phyloP scores from a whole-genome alignment of 192 early-diverging fungal genomes.

The Coemansia reversa region DNA sequence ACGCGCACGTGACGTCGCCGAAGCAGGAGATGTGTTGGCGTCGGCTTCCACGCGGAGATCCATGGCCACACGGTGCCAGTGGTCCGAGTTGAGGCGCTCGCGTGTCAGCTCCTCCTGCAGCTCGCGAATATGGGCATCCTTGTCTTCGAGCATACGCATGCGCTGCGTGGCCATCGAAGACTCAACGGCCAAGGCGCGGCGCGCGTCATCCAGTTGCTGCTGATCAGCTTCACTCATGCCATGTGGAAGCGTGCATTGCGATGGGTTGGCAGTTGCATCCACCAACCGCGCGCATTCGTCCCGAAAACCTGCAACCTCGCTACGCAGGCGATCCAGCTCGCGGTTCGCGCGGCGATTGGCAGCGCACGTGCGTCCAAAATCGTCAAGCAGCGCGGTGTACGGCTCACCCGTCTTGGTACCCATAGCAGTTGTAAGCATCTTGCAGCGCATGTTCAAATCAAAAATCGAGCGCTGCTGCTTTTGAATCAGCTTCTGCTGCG shows the following conservation, averaged over 20 bases:
- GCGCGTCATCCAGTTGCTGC: constrained; percentile 6
- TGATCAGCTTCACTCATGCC: constrained; percentile 22
- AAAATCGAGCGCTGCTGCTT: constrained; percentile 53
- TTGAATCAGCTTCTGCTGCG: constrained; percentile 52
- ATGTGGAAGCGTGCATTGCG: constrained; percentile 18
- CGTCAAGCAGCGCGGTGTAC: constrained; percentile 22
- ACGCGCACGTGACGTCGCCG: constrained; percentile 23
- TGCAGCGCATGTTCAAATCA: constrained; percentile 42
- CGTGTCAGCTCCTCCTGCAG: constrained; percentile 31
- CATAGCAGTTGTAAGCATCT: constrained; percentile 36
- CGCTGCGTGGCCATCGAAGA: constrained; percentile 12
- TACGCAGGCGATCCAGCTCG: constrained; percentile 25
- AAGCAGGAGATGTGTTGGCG: constrained; percentile 3
- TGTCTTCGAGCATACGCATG: constrained; percentile 19
- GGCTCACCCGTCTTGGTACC: constrained; percentile 22
- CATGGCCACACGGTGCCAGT: constrained; percentile 17
- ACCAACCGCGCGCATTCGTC: constrained; percentile 14
- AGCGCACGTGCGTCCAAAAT: constrained; percentile 41
- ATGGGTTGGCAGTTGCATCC: constrained; percentile 16
- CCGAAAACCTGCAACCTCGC: constrained; percentile 16
- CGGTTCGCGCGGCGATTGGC: constrained; percentile 46
- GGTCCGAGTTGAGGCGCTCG: constrained; percentile 19
- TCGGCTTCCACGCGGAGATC: not conserved
- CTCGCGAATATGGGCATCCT: constrained; percentile 21
- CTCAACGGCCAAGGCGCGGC: constrained; percentile 14